These are phyloP conservation scores for Hippophae tibetana DNA, from an alignment of 306 rosid species.

Conservation along the genomic window DNA sequence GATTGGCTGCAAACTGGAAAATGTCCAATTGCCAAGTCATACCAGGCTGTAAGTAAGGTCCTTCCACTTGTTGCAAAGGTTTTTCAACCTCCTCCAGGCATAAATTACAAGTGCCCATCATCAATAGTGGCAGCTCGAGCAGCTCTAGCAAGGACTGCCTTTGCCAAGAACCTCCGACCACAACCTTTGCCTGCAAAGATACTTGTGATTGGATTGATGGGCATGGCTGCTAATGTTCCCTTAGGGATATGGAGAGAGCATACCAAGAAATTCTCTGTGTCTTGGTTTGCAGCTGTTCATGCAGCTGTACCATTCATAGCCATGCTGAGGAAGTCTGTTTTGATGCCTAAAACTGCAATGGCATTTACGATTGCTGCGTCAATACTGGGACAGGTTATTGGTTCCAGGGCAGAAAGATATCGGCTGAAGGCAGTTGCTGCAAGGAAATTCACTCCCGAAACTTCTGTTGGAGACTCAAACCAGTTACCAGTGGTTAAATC, in stretches of 20 bases:
- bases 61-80: conserved; percentile 88
- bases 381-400: conserved; percentile 80
- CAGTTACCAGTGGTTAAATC: conserved; percentile 32
- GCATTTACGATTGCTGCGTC: conserved; percentile 96
- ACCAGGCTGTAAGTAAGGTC: conserved; percentile 71
- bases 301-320: conserved; percentile 98
- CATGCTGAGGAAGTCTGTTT: conserved; percentile 72
- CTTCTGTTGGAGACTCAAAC: conserved; percentile 23
- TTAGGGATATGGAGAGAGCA: conserved; percentile 97
- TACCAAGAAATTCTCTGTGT: conserved; percentile 79
- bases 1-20: conserved; percentile 87
- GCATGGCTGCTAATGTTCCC: conserved; percentile 98
- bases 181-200: conserved; percentile 85
- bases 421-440: conserved; percentile 52
- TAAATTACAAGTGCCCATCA: conserved; percentile 68
- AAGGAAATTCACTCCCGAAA: conserved; percentile 25
- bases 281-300: conserved; percentile 93
- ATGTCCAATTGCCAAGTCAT: conserved; percentile 95
- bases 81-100: conserved; percentile 74
- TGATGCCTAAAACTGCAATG: conserved; percentile 97
- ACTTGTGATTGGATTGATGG: conserved; percentile 76
- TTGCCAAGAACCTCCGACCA: conserved; percentile 91
- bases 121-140: conserved; percentile 85
- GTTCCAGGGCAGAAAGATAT: conserved; percentile 83
- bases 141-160: conserved; percentile 79